Percentiles rank a stretch among this genome's conserved stretches.
These are phyloP conservation scores for Aspergillus egyptiacus DNA, from an alignment of 495 filamentous ascomycete species.

Conservation along the genomic window DNA sequence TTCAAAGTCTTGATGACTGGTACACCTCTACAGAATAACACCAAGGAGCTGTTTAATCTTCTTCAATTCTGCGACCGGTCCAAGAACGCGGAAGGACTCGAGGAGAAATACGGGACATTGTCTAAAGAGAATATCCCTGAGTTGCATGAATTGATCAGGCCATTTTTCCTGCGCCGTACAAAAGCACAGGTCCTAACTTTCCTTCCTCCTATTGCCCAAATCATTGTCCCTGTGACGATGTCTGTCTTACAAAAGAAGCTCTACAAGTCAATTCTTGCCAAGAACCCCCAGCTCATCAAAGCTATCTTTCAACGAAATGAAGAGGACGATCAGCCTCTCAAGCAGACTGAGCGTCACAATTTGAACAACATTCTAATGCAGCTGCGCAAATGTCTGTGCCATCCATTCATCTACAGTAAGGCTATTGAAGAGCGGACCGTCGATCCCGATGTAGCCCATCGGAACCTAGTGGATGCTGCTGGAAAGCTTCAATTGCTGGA, in stretches of 20 bases:
- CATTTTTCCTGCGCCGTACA: conserved; percentile 76
- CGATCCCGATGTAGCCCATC: conserved; percentile 49
- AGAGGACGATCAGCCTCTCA: conserved; percentile 38
- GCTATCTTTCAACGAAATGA: conserved; percentile 67
- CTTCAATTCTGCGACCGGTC: conserved; percentile 80
- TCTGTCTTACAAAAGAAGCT: conserved; percentile 86
- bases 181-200: conserved; percentile 86
- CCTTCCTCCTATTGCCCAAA: conserved; percentile 85
- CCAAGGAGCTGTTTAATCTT: conserved; percentile 88
- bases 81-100: conserved; percentile 63
- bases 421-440: conserved; percentile 75
- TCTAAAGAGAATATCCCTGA: conserved; percentile 72
- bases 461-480: conserved; percentile 84
- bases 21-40: conserved; percentile 94
- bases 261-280: conserved; percentile 86
- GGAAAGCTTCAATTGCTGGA: conserved; percentile 84
- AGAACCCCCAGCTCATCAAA: conserved; percentile 82
- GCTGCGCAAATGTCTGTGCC: conserved; percentile 87
- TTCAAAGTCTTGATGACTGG: conserved; percentile 82
- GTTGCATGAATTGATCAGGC: conserved; percentile 79
- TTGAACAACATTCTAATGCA: conserved; percentile 94
- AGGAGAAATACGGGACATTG: conserved; percentile 66
- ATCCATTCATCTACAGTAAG: conserved; percentile 88
- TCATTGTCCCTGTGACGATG: conserved; percentile 93
- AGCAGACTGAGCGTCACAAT: conserved; percentile 63